Percentiles rank a stretch among this genome's conserved stretches.
These are phyloP conservation scores for Neopestalotiopsis rosae DNA, from an alignment of 2,329 filamentous ascomycete species.

Conservation along the genomic window DNA sequence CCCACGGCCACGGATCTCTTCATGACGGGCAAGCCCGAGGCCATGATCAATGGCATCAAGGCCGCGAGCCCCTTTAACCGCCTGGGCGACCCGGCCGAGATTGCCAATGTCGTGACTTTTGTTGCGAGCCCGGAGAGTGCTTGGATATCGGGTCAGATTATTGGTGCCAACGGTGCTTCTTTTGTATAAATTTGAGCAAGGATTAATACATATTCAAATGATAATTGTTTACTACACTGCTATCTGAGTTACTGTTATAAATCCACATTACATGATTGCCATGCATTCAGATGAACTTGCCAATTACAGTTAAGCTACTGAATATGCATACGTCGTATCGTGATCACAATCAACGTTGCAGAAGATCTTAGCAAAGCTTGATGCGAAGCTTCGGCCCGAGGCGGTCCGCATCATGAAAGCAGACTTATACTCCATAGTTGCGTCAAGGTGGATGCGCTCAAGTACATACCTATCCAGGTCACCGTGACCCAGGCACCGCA, in stretches of 20 bases:
- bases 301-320: too few species aligned
- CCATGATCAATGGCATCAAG: conserved; percentile 47
- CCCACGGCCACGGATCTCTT: conserved; percentile 64
- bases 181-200: not conserved
- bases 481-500: too few species aligned
- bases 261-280: too few species aligned
- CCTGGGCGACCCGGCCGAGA: conserved; percentile 54
- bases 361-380: not conserved
- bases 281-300: too few species aligned
- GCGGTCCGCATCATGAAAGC: not conserved
- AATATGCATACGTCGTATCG: too few species aligned
- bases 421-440: too few species aligned
- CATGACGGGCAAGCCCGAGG: conserved; percentile 52
- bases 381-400: not conserved
- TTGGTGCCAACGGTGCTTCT: conserved; percentile 49
- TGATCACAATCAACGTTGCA: too few species aligned
- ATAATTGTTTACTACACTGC: not conserved
- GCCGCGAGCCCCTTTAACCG: conserved; percentile 48
- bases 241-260: too few species aligned
- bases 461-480: too few species aligned
- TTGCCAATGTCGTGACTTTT: conserved; percentile 52
- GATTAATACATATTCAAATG: too few species aligned
- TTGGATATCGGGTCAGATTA: conserved; percentile 54
- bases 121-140: conserved; percentile 39
- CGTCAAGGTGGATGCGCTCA: too few species aligned